These are phyloP conservation scores for Phylloporus scabripes DNA, from an alignment of 768 basidiomycete species.

Conservation along the genomic window DNA sequence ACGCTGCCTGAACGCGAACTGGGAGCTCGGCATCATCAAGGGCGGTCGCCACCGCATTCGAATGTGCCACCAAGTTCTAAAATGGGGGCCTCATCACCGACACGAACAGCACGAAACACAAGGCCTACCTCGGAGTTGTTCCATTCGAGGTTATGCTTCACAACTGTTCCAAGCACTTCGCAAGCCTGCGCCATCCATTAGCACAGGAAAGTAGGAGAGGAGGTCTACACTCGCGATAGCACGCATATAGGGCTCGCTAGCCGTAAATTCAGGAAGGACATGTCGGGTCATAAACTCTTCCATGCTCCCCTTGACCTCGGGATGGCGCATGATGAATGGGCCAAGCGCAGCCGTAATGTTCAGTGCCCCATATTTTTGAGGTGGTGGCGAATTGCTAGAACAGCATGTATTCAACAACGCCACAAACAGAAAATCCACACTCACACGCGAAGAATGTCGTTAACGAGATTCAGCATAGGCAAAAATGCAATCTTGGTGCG, in stretches of 20 bases:
- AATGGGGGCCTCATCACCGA: not conserved
- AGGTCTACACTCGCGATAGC: conserved; percentile 53
- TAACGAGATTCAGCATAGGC: conserved; percentile 74
- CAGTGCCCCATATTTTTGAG: conserved; percentile 78
- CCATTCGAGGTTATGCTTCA: conserved; percentile 65
- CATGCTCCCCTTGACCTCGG: conserved; percentile 70
- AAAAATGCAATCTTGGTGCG: conserved; percentile 79
- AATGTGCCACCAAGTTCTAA: conserved; percentile 59
- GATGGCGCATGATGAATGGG: conserved; percentile 78
- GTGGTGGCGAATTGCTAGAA: conserved; percentile 44
- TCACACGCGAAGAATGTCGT: conserved; percentile 62
- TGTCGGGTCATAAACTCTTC: conserved; percentile 71
- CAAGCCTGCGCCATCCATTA: conserved; percentile 49
- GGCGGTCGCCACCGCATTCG: conserved; percentile 57
- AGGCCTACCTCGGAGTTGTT: conserved; percentile 51
- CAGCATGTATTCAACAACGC: not conserved
- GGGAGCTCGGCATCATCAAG: conserved; percentile 78
- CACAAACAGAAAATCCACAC: conserved; percentile 20
- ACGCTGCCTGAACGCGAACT: conserved; percentile 76
- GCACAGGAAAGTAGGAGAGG: not conserved
- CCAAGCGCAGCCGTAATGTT: conserved; percentile 76
- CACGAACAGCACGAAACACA: not conserved
- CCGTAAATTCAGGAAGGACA: conserved; percentile 68
- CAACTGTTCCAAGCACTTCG: conserved; percentile 72
- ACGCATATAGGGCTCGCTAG: conserved; percentile 66